Evolutionary conservation across 2,329 filamentous ascomycete genomes (phyloP).

Genomic region (Nemania serpens): DNA sequence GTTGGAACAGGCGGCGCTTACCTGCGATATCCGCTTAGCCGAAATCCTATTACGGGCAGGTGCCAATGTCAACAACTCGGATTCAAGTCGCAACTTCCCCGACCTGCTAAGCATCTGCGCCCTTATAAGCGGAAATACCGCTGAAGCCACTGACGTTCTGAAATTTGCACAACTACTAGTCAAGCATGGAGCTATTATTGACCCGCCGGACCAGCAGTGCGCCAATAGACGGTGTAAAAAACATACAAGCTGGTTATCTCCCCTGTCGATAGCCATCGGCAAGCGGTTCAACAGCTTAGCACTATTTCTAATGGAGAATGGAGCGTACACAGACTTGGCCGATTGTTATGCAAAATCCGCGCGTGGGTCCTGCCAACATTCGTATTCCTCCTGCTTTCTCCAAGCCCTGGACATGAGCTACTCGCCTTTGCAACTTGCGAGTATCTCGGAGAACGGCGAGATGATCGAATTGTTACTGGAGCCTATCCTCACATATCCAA

Average conservation of each 20-base stretch:
- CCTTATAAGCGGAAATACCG: background rate
- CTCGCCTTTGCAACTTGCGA: slow-evolving; percentile 4
- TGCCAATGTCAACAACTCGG: background rate
- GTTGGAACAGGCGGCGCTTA: background rate
- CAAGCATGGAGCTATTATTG: background rate
- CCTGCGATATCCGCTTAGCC: background rate
- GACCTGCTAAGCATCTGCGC: background rate
- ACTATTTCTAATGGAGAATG: slow-evolving; percentile 5
- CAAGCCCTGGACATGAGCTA: too few relatives aligned
- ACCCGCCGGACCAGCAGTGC: background rate
- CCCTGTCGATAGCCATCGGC: background rate
- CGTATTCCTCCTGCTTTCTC: too few relatives aligned
- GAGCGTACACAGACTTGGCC: background rate
- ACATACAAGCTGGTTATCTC: background rate
- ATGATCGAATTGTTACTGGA: background rate
- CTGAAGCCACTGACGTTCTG: background rate
- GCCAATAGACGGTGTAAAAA: too few relatives aligned
- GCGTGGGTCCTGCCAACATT: too few relatives aligned
- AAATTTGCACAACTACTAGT: background rate
- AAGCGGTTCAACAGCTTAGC: background rate
- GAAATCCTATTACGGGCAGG: background rate
- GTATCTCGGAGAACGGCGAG: background rate
- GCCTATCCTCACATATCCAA: background rate
- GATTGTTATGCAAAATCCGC: too few relatives aligned
- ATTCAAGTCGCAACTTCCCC: background rate